phyloP scores from a whole-genome alignment of 495 filamentous ascomycete species.

The Chlorociboria aeruginascens region DNA sequence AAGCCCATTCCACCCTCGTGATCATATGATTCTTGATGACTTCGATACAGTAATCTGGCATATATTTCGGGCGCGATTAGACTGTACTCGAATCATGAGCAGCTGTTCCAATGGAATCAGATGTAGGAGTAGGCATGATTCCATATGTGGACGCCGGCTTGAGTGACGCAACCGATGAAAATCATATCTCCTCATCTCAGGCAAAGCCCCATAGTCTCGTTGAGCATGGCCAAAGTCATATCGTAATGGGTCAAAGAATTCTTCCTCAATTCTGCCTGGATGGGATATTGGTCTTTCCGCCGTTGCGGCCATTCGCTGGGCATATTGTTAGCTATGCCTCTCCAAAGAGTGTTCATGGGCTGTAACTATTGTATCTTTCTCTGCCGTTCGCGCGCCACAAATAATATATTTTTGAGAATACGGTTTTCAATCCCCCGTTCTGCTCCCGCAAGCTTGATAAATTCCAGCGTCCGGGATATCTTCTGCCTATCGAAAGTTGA shows the following conservation, averaged over 20 bases:
- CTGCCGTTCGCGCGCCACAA: constrained; percentile 33
- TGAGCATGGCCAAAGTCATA: constrained; percentile 57
- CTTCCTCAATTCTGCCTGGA: constrained; percentile 19
- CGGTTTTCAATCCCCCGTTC: constrained; percentile 64
- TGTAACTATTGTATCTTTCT: neutral
- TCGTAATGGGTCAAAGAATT: constrained; percentile 45
- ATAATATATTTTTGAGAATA: constrained; percentile 63
- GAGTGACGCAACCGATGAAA: too few species aligned
- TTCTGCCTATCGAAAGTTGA: constrained; percentile 44
- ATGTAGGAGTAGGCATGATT: too few species aligned
- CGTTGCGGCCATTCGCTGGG: neutral
- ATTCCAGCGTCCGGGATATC: constrained; percentile 63
- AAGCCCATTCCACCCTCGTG: too few species aligned
- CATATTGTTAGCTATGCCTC: neutral
- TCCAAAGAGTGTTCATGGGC: neutral
- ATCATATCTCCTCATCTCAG: constrained; percentile 36
- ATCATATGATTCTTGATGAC: too few species aligned
- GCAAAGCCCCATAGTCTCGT: constrained; percentile 58
- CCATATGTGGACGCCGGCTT: too few species aligned
- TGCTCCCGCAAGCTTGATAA: constrained; percentile 57
- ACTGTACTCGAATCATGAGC: too few species aligned
- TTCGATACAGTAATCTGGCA: too few species aligned
- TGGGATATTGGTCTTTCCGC: neutral
- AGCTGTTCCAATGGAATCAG: too few species aligned
- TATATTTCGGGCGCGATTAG: too few species aligned